Percentiles rank a stretch among this genome's conserved stretches.
Conservation (phyloP, 2,329 filamentous ascomycete genomes). For the Fusarium tanahbumbuense region DNA sequence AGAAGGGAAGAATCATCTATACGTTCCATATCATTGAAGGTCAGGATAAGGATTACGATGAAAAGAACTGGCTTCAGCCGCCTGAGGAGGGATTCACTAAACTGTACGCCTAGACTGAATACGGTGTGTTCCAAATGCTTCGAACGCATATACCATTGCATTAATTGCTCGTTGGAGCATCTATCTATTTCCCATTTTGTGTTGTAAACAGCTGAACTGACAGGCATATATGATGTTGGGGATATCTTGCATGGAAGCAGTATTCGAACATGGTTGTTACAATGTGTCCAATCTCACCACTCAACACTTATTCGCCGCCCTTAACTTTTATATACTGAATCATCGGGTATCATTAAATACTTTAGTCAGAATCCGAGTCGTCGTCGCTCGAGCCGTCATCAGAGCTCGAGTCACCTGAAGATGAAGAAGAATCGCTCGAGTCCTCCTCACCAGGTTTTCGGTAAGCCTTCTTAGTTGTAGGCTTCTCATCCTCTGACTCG, state of each 20-base stretch:
- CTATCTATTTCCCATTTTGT: constrained; percentile 11
- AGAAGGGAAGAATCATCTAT: constrained; percentile 92
- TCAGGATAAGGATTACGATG: constrained; percentile 78
- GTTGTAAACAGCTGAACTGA: constrained; percentile 21
- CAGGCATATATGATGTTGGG: constrained; percentile 28
- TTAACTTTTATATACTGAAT: constrained; percentile 13
- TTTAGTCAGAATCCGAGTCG: constrained; percentile 41
- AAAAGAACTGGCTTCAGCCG: constrained; percentile 93
- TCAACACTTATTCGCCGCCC: constrained; percentile 18
- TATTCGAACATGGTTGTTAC: constrained; percentile 36
- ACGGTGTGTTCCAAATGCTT: not conserved
- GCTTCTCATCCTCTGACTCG: constrained; percentile 47
- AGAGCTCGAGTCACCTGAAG: constrained; percentile 51
- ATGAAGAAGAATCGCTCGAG: constrained; percentile 48
- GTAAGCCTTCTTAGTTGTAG: constrained; percentile 41
- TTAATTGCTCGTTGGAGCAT: constrained; percentile 8
- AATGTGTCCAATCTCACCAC: constrained; percentile 41
- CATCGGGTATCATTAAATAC: constrained; percentile 27
- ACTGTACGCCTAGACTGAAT: constrained; percentile 58
- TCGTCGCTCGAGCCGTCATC: constrained; percentile 46
- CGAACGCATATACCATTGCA: not conserved
- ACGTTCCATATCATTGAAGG: constrained; percentile 98
- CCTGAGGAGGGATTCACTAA: constrained; percentile 82
- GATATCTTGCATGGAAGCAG: constrained; percentile 42
- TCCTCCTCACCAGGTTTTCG: constrained; percentile 46